These are phyloP conservation scores for Zasmidium angulare DNA, from an alignment of 2,329 filamentous ascomycete genomes.

Conservation along the genomic window DNA sequence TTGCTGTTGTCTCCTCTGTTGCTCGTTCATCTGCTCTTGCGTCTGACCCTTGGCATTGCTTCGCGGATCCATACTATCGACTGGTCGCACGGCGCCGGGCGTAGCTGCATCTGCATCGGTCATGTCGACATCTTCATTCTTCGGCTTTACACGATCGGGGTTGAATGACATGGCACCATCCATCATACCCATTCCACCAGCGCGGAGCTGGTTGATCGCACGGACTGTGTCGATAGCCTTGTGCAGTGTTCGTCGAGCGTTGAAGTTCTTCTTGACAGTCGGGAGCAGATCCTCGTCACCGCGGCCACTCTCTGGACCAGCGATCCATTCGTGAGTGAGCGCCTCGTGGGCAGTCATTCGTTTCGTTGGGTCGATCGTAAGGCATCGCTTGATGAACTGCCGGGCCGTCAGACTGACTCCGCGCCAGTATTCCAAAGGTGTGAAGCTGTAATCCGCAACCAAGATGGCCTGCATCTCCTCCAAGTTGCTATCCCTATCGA, in stretches of 20 bases:
- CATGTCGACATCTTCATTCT: slow-evolving; percentile 34
- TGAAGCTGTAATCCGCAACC: slow-evolving; percentile 93
- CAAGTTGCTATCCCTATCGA: slow-evolving; percentile 94
- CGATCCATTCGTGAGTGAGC: slow-evolving; percentile 65
- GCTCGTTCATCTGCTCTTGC: slow-evolving; percentile 60
- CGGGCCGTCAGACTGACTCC: slow-evolving; percentile 80
- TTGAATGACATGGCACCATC: slow-evolving; percentile 60
- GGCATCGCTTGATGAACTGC: slow-evolving; percentile 87
- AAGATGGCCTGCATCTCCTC: slow-evolving; percentile 99
- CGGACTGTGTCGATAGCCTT: slow-evolving; percentile 68
- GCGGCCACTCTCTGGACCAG: slow-evolving; percentile 52
- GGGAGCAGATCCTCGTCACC: slow-evolving; percentile 58
- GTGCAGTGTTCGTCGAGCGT: slow-evolving; percentile 63
- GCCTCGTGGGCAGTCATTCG: slow-evolving; percentile 89
- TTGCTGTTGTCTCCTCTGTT: slow-evolving; percentile 60
- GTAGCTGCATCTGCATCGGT: slow-evolving; percentile 40
- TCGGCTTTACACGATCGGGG: slow-evolving; percentile 40
- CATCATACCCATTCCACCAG: slow-evolving; percentile 60
- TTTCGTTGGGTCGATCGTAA: slow-evolving; percentile 82
- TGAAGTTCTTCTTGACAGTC: slow-evolving; percentile 70
- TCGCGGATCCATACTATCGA: slow-evolving; percentile 53
- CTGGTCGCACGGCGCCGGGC: slow-evolving; percentile 7
- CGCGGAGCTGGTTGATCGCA: slow-evolving; percentile 66
- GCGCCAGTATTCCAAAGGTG: slow-evolving; percentile 93
- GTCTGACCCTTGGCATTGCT: slow-evolving; percentile 62